Evolutionary conservation across 2,329 filamentous ascomycete genomes (phyloP), one percentile per base, ranked within the genome.

Genomic region (Penicillium oxalicum): DNA sequence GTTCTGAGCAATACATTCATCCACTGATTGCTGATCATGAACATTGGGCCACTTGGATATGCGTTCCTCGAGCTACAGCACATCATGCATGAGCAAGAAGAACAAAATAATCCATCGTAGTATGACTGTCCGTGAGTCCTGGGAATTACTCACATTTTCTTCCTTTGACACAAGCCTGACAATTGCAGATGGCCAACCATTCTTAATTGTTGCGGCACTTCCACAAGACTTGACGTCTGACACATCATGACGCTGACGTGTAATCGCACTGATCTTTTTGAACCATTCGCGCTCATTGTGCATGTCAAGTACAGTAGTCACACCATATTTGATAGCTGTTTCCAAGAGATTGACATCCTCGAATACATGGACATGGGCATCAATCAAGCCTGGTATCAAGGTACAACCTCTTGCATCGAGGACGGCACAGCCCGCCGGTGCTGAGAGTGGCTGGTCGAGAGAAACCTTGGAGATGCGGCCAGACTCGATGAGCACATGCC

Each of bases 211-310:
- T 7, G 50, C 50, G 2, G 28, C 46, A 44, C 34, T 47, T 27
- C 50, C 45, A 26, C 43, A 45, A 18, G 50, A 52, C 40, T 52
- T 52, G 18, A 52, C 43, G 47, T 52, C 50, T 7, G 50, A 11
- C 5, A 52, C 33, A 44, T 52, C 47, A 2, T 49, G 49, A 26
- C 47, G 28, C 18, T 47, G 40, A 9, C 13, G 8, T 4, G 47
- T 44, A 7, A 52, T 35, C 26, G 36, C 27, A 18, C 36, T 49
- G 11, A 52, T 47, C 11, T 38, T 36, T 13, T 47, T 38, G 18
- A 52, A 49, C 50, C 50, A 49, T 11, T 52, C 46, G 11, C 40
- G 50, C 33, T 52, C 50, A 13, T 52, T 52, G 26, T 51, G 49
- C 42, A 51, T 26, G 11, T 51, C 46, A 2, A 52, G 40, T 3